These are phyloP conservation scores for Aspergillus flavus DNA, from an alignment of 2,329 filamentous ascomycete species.

Conservation along the genomic window DNA sequence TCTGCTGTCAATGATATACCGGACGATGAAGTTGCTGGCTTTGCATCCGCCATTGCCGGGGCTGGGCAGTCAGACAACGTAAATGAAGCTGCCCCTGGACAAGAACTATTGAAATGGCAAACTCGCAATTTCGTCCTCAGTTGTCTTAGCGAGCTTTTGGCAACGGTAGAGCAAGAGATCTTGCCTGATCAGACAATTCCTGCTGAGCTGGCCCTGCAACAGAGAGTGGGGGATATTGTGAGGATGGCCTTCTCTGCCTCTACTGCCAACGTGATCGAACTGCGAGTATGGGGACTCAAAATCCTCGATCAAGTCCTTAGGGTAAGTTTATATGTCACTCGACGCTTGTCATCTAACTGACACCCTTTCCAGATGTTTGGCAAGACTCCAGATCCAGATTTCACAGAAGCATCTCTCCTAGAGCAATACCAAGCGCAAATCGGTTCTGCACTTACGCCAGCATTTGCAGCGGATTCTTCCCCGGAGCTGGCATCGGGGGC, in stretches of 20 bases:
- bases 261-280: slow-evolving; percentile 85
- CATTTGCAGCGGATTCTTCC: slow-evolving; percentile 93
- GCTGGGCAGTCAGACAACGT: slow-evolving; percentile 60
- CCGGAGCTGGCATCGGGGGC: slow-evolving; percentile 94
- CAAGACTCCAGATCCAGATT: slow-evolving; percentile 92
- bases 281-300: slow-evolving; percentile 87
- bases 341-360: slow-evolving; percentile 2
- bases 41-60: slow-evolving; percentile 72
- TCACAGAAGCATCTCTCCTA: slow-evolving; percentile 91
- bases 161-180: slow-evolving; percentile 76
- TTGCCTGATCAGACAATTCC: slow-evolving; percentile 75
- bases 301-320: slow-evolving; percentile 93
- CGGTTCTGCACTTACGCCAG: slow-evolving; percentile 91
- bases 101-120: slow-evolving; percentile 93
- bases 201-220: slow-evolving; percentile 77
- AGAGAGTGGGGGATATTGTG: slow-evolving; percentile 86
- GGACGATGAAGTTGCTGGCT: slow-evolving; percentile 95
- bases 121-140: slow-evolving; percentile 92
- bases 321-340: slow-evolving; percentile 33
- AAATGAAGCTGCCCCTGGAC: slow-evolving; percentile 60
- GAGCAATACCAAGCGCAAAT: slow-evolving; percentile 99
- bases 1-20: slow-evolving; percentile 73
- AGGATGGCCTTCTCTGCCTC: slow-evolving; percentile 97
- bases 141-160: slow-evolving; percentile 80
- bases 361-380: slow-evolving; percentile 72